These are phyloP conservation scores for Candida hispaniensis DNA, from an alignment of 805 yeast genomes.

Conservation along the genomic window DNA sequence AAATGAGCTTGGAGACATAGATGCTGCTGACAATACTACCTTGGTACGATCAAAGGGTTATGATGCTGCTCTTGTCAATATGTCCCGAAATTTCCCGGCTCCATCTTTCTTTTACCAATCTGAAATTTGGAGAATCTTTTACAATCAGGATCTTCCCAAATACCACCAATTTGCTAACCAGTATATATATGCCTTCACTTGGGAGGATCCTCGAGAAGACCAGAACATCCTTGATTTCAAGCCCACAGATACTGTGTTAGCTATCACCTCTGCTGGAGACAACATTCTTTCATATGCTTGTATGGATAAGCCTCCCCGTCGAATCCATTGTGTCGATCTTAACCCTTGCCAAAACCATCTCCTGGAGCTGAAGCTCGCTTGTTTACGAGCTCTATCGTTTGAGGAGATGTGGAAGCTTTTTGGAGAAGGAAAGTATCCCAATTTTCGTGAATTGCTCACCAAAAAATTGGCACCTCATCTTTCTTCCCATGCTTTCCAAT, in stretches of 20 bases:
- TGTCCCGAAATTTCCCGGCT: conserved; percentile 56
- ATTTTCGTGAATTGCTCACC: conserved; percentile 43
- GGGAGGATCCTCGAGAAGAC: conserved; percentile 88
- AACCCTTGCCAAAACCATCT: conserved; percentile 77
- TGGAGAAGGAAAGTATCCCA: conserved; percentile 58
- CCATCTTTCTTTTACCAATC: conserved; percentile 73
- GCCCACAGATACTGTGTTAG: conserved; percentile 60
- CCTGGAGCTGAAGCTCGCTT: conserved; percentile 67
- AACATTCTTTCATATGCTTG: conserved; percentile 65
- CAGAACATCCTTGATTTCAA: conserved; percentile 50
- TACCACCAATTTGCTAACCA: conserved; percentile 66
- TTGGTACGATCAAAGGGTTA: conserved; percentile 44
- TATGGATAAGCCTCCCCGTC: conserved; percentile 58
- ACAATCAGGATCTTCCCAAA: conserved; percentile 57
- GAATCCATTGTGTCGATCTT: conserved; percentile 76
- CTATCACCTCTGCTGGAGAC: conserved; percentile 83
- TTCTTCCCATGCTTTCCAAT: conserved; percentile 73
- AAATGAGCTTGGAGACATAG: conserved; percentile 21
- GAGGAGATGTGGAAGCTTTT: conserved; percentile 64
- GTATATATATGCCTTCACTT: conserved; percentile 77
- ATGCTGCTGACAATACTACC: conserved; percentile 17
- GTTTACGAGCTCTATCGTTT: conserved; percentile 45
- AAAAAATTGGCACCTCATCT: conserved; percentile 53
- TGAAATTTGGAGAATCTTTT: conserved; percentile 70
- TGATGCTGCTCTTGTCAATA: conserved; percentile 59